phyloP scores from a whole-genome alignment of 345 rosid genomes.

The Boechera divaricarpa region DNA sequence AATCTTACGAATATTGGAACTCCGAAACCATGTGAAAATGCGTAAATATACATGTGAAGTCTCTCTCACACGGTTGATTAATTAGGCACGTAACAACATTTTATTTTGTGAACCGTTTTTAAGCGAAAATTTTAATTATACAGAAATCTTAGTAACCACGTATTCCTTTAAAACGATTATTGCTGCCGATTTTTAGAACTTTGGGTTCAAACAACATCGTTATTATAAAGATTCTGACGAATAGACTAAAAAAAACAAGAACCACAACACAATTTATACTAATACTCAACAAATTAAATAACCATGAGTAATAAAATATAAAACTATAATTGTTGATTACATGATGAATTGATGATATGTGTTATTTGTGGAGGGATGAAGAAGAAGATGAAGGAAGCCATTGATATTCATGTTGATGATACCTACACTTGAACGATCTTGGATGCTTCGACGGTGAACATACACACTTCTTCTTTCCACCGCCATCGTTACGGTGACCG shows the following conservation, averaged over 20 bases:
- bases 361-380: constrained; percentile 32
- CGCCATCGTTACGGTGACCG: constrained; percentile 31
- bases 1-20: no score
- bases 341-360: constrained; percentile 18
- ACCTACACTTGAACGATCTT: constrained; percentile 82
- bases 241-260: not conserved
- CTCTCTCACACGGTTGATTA: not conserved
- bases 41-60: not conserved
- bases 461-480: constrained; percentile 53
- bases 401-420: constrained; percentile 59
- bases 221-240: constrained; percentile 2
- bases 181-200: not conserved
- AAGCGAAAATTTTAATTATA: not conserved
- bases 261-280: constrained; percentile 20
- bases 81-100: constrained; percentile 16
- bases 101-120: not conserved
- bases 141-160: not conserved
- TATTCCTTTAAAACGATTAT: not conserved
- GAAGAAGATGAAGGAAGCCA: constrained; percentile 52
- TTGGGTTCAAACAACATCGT: constrained; percentile 24
- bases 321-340: constrained; percentile 28
- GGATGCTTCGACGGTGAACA: constrained; percentile 85
- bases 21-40: not conserved
- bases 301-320: constrained; percentile 19
- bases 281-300: not conserved